Evolutionary conservation across 2,329 filamentous ascomycete species (phyloP), one percentile per base, ranked within the genome.

Genomic region (Ascochyta pisi): DNA sequence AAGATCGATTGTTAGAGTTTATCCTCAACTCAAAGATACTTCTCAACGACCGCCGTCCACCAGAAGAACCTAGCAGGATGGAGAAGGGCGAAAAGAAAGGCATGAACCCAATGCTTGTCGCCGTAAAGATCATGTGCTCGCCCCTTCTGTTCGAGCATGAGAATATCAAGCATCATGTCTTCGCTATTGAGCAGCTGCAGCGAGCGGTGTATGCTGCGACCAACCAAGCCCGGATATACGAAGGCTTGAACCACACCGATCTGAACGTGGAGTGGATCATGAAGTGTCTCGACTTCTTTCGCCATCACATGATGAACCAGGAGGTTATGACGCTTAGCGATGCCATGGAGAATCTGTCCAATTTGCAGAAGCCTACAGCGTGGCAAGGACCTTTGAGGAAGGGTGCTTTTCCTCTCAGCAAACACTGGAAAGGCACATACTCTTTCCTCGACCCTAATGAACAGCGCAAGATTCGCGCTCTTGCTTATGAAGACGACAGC

Each of bases 241-340:
- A 49, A 9, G 79, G 79, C 15, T 57, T 57, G 29, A 67, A 71
- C 23, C 70, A 73, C 29, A 50, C 67, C 3, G 58, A 74, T 1
- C 61, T 84, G 46, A 80, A 84, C 58, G 69, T 81, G 48, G 66
- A 75, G 2, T 83, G 78, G 77, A 47, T 80, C 2, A 64, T 83
- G 5, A 78, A 83, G 58, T 71, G 78, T 35, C 64, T 81, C 39
- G 83, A 83, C 57, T 84, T 84, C 74, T 85, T 84, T 73, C 79
- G 79, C 41, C 77, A 79, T 44, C 81, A 85, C 58, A 76, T 84
- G 65, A 76, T 76, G 37, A 64, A 64, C 7, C 42, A 68, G 8
- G 70, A 70, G 3, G 74, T 78, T n/a, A 63, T 66, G 22, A 73
- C 77, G 0, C 66, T 83, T 3, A 71, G 65, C 42, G 50, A 68